Evolutionary conservation across 2,329 filamentous ascomycete genomes (phyloP).

Genomic region (Penicillium sp.): DNA sequence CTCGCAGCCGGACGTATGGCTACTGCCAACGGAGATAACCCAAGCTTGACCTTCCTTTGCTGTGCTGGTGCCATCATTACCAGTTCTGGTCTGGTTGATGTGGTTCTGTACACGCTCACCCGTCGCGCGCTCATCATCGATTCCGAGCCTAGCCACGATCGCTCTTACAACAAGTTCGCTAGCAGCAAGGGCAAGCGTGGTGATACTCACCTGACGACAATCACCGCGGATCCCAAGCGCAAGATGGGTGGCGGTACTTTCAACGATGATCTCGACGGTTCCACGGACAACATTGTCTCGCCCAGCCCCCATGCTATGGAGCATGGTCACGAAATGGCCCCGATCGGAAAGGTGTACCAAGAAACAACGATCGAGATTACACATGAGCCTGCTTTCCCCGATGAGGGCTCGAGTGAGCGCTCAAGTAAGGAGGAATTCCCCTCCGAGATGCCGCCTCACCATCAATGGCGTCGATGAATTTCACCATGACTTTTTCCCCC

Average conservation of each 20-base stretch:
- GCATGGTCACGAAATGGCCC: constrained; percentile 28
- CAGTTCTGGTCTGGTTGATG: constrained; percentile 61
- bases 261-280: constrained; percentile 42
- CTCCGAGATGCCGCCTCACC: constrained; percentile 13
- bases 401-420: constrained; percentile 25
- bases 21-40: constrained; percentile 35
- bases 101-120: constrained; percentile 60
- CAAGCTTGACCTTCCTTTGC: constrained; percentile 49
- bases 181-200: constrained; percentile 28
- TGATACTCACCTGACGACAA: constrained; percentile 35
- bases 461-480: constrained; percentile 28
- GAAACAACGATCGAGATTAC: constrained; percentile 49
- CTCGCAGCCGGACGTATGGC: constrained; percentile 54
- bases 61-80: constrained; percentile 59
- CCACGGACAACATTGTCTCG: constrained; percentile 48
- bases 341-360: constrained; percentile 46
- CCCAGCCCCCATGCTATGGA: constrained; percentile 7
- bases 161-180: constrained; percentile 35
- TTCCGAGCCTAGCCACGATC: constrained; percentile 46
- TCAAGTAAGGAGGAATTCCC: constrained; percentile 31
- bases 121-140: constrained; percentile 57
- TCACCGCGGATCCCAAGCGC: constrained; percentile 31
- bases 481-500: not conserved
- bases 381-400: constrained; percentile 35
- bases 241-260: constrained; percentile 14